phyloP scores from a whole-genome alignment of 2,329 filamentous ascomycete species.

The Ascocoryne sarcoides region DNA sequence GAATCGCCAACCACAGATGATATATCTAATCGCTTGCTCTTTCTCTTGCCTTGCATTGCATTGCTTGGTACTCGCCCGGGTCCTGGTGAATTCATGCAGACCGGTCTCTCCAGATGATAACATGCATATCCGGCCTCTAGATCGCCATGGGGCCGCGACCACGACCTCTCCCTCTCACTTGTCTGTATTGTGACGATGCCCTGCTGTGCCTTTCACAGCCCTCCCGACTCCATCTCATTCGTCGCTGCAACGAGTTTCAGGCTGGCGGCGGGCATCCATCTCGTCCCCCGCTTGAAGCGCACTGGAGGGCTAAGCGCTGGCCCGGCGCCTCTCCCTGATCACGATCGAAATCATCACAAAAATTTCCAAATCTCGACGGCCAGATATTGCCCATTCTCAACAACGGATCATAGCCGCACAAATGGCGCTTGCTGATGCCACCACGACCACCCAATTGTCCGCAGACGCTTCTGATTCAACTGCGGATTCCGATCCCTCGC shows the following conservation, averaged over 20 bases:
- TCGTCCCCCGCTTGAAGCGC: no score
- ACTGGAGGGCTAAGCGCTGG: background rate
- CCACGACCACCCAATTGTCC: slow-evolving; percentile 3
- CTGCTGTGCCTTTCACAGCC: background rate
- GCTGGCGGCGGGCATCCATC: background rate
- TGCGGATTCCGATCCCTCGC: slow-evolving; percentile 7
- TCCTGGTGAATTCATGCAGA: no score
- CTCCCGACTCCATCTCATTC: background rate
- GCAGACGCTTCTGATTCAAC: slow-evolving; percentile 8
- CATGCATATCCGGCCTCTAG: no score
- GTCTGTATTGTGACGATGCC: no score
- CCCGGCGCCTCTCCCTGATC: background rate
- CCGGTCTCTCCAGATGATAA: no score
- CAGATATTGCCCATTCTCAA: background rate
- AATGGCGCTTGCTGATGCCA: slow-evolving; percentile 7
- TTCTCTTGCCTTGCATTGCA: no score
- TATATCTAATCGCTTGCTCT: no score
- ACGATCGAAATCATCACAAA: background rate
- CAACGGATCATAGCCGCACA: slow-evolving; percentile 9
- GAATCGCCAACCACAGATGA: no score
- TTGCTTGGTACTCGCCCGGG: no score
- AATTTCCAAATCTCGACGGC: background rate
- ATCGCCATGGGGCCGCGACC: background rate
- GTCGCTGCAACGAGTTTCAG: background rate
- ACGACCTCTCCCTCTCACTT: background rate